Evolutionary conservation across 495 filamentous ascomycete species (phyloP).

Genomic region (Penicillium chermesinum): DNA sequence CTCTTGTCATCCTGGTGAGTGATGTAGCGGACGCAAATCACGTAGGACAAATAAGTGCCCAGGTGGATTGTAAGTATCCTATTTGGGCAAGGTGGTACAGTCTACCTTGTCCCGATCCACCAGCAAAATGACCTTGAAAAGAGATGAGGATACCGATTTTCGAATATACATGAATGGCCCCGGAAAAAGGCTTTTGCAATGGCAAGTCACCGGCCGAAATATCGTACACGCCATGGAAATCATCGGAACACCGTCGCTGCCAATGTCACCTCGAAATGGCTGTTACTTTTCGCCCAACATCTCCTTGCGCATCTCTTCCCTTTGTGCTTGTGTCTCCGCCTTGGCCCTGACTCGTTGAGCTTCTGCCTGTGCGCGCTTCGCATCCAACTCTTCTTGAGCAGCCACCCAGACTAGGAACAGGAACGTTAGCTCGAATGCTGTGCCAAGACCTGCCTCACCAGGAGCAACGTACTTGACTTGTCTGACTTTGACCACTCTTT

Average conservation of each 20-base stretch:
- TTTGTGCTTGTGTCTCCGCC: constrained; percentile 47
- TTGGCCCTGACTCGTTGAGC: constrained; percentile 48
- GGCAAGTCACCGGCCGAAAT: background rate
- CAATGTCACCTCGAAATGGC: background rate
- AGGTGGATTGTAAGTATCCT: too few species aligned
- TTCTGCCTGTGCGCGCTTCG: constrained; percentile 29
- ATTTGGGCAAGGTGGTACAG: too few species aligned
- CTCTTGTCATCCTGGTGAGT: too few species aligned
- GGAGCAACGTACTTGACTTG: constrained; percentile 62
- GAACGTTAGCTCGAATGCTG: constrained; percentile 2
- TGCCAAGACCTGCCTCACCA: background rate
- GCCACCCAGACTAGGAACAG: constrained; percentile 63
- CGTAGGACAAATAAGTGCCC: too few species aligned
- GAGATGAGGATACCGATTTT: too few species aligned
- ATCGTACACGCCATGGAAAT: constrained; percentile 23
- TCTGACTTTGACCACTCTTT: constrained; percentile 87
- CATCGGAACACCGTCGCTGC: constrained; percentile 2
- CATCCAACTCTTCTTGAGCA: constrained; percentile 59
- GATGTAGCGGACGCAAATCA: too few species aligned
- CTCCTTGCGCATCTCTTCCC: constrained; percentile 54
- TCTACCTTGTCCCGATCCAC: too few species aligned
- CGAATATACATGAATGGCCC: too few species aligned
- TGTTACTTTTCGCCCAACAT: constrained; percentile 37
- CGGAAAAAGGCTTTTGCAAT: too few species aligned
- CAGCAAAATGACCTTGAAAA: background rate